Evolutionary conservation across 768 basidiomycete genomes (phyloP), one percentile per base, ranked within the genome.

Genomic region (Tulasnella sp.): DNA sequence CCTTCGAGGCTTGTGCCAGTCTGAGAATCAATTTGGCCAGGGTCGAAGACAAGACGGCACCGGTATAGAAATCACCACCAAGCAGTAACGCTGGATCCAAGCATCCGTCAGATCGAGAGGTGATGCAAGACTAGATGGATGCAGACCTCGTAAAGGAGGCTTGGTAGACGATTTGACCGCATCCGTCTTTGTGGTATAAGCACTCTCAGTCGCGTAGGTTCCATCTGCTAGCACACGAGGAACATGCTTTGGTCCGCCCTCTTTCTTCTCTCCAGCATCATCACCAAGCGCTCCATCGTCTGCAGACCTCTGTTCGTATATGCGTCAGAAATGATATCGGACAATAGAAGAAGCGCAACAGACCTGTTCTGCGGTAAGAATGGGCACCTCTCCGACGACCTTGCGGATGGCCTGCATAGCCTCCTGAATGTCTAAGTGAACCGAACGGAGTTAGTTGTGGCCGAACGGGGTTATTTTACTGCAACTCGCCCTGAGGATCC

Each of bases 11-110:
- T 56, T 80, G 76, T 5, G 76, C 70, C 64, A 75, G 89, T 17
- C 95, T 80, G 41, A 99, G 77, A 9, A 95, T 84, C 27, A 98
- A 78, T 72, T 99, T 99, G 54, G 92, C 89, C 61, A 99, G 73
- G 3, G 93, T 83, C 34, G 86, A 79, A 8, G 93, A 84, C n/a
- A 99, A 78, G 7, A 94, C 90, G 15, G 90, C 76, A 15, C 88
- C 92, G 2, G 96, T 98, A 75, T 92, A 99, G 75, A 95, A 99
- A 73, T 99, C 96, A 19, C 96, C 96, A 17, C 88, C 88, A 43
- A 98, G 79, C 47, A 99, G 81, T 48, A 98, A 74, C 3, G 90
- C 92, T 84, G 58, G 5, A 38, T 50, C 34, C 26, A 32, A 24
- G 38, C n/a, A 1, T 32, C 11, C 45, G 45, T 42, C 29, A 64